Evolutionary conservation across 202 grass and related monocot species (phyloP).

Genomic region (Thinopyrum obtusiflorum): DNA sequence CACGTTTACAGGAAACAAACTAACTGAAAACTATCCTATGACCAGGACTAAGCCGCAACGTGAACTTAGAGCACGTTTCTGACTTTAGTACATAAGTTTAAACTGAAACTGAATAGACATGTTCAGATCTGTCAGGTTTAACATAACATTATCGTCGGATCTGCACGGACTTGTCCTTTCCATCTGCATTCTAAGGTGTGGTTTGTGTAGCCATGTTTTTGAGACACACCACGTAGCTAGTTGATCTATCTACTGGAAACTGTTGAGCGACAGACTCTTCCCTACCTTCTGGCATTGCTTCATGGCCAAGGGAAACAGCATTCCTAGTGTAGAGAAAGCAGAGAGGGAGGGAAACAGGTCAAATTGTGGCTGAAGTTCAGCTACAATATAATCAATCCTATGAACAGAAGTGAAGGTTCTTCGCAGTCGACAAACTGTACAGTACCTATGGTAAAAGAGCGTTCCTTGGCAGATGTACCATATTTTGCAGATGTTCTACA

Average conservation of each 20-base stretch:
- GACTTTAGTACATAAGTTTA: too few relatives aligned
- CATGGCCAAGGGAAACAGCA: background rate
- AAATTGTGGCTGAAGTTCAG: background rate
- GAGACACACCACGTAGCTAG: conserved; percentile 38
- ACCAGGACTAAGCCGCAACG: too few relatives aligned
- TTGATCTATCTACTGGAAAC: conserved; percentile 21
- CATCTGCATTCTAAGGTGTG: background rate
- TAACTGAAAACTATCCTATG: too few relatives aligned
- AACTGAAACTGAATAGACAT: too few relatives aligned
- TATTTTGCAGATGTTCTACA: conserved; percentile 51
- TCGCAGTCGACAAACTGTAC: background rate
- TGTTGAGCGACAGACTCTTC: background rate
- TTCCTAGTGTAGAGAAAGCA: conserved; percentile 25
- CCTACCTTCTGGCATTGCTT: too few relatives aligned
- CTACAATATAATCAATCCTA: too few relatives aligned
- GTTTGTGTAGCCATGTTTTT: conserved; percentile 40
- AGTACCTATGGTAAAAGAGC: conserved; percentile 45
- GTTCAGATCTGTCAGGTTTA: too few relatives aligned
- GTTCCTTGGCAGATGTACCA: conserved; percentile 59
- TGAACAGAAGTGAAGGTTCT: conserved; percentile 16
- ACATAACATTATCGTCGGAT: background rate
- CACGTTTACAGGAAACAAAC: too few relatives aligned
- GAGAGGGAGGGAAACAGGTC: background rate
- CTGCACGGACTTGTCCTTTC: conserved; percentile 18
- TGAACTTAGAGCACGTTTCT: too few relatives aligned